Base-by-base conservation (phyloP, 2,329 filamentous ascomycete genomes). In the Lasiodiplodia sp. region DNA sequence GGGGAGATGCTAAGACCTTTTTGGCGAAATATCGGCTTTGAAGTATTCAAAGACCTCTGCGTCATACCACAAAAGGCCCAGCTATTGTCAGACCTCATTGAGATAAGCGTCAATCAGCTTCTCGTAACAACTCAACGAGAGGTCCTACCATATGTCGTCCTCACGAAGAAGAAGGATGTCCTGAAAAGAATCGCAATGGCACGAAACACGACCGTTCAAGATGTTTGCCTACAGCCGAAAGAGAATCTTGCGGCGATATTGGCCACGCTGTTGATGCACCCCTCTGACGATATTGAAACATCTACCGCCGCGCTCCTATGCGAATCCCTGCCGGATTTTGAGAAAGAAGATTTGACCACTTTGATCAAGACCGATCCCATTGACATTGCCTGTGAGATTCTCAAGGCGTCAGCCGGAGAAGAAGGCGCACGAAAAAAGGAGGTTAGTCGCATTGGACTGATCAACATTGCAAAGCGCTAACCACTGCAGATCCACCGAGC, bases 121-220 rank as follows among this genome's bases (percentile, higher is more conserved):
- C 84, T 97, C 11, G 80, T 91, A 16, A 80, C 91, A 21, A 92
- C 95, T 10, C 94, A 97, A 77, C 86, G 88, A 16, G 88, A 96
- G 73, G 94, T 94, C 8, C 80, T 99, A 10, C 96, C 96, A 1
- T 94, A 92, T 81, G 85, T 99, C 21, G 92, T 99, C 2, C 82
- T 97, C 49, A 90, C 88, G 52, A 91, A 91, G 75, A 91, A 91
- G 73, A 86, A 86, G 68, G 92, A 97, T 69, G 86, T 96, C 18
- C 90, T 99, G 51, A 87, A 91, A 73, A 91, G 90, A 71, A 92
- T 99, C 72, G 92, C 93, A 0, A 88, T 91, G 72, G 92, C 92
- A 65, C 83, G 86, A 70, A 84, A 79, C 10, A 83, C 82, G 57
- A 81, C 84, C 4, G 78, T 87, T 8, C 89, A 92, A 67, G 88